A percentile compares a stretch with the other conserved stretches of the same genome.
Conservation (phyloP, 1,139 yeast species). For the Magnusiomyces tetraspermus region DNA sequence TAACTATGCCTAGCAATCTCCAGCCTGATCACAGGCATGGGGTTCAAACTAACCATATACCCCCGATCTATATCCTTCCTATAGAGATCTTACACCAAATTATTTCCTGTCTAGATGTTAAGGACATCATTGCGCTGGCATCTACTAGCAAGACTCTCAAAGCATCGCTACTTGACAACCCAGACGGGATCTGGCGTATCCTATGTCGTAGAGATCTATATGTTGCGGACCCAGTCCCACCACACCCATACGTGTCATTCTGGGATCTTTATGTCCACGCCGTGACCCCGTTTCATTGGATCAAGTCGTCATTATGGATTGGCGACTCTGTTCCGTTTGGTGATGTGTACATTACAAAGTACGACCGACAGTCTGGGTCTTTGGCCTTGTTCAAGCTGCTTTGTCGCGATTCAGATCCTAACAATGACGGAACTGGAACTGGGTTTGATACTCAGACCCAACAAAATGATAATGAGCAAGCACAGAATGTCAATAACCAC, state of each 20-base stretch:
- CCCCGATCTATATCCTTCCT: slow-evolving; percentile 18
- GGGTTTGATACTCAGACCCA: slow-evolving; percentile 7
- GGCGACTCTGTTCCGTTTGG: slow-evolving; percentile 27
- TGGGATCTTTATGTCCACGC: slow-evolving; percentile 2
- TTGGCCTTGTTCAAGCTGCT: slow-evolving; percentile 18
- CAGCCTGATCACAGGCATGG: no score
- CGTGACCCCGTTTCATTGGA: slow-evolving; percentile 19
- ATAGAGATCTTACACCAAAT: slow-evolving; percentile 21
- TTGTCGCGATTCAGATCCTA: slow-evolving; percentile 9
- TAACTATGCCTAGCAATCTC: no score
- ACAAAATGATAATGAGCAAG: slow-evolving; percentile 9
- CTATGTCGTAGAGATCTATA: slow-evolving; percentile 12
- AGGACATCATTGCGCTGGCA: slow-evolving; percentile 19
- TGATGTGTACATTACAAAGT: slow-evolving; percentile 22
- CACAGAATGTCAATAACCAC: background rate
- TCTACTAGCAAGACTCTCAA: slow-evolving; percentile 19
- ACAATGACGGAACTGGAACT: background rate
- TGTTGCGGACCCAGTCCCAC: slow-evolving; percentile 18
- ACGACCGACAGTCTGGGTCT: slow-evolving; percentile 19
- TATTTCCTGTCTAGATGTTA: slow-evolving; percentile 17
- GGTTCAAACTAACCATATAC: no score
- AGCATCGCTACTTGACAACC: slow-evolving; percentile 14
- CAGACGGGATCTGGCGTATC: slow-evolving; percentile 21
- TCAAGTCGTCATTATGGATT: slow-evolving; percentile 25
- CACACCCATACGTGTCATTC: slow-evolving; percentile 15